phyloP scores from a whole-genome alignment of 1,284 basidiomycete species.

The Cryptococcus maquisensis region DNA sequence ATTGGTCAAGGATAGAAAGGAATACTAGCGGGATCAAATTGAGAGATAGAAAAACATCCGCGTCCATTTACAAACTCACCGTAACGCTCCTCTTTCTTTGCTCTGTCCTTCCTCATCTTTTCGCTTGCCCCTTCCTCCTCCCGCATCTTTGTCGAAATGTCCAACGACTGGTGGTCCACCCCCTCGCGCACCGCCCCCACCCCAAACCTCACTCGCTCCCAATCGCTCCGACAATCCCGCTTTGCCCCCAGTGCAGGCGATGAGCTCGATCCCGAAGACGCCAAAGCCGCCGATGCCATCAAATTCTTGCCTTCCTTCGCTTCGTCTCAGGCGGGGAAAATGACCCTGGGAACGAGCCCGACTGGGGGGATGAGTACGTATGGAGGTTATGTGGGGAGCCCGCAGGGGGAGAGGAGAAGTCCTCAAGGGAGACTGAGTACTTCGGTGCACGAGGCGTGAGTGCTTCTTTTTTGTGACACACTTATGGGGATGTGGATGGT shows the following conservation, averaged over 20 bases:
- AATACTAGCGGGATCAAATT: too few relatives aligned
- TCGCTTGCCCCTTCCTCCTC: not conserved
- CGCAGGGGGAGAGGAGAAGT: constrained; percentile 9
- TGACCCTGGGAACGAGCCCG: constrained; percentile 30
- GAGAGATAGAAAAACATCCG: too few relatives aligned
- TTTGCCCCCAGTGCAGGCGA: constrained; percentile 15
- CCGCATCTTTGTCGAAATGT: constrained; percentile 8
- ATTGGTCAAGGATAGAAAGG: too few relatives aligned
- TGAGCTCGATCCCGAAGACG: constrained; percentile 39
- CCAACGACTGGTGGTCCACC: constrained; percentile 19
- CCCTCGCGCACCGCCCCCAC: constrained; percentile 1
- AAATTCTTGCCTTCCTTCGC: constrained; percentile 43
- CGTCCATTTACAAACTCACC: too few relatives aligned
- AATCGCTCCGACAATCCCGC: not conserved
- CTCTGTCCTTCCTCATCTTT: too few relatives aligned
- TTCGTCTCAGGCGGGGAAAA: constrained; percentile 32
- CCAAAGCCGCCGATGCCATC: constrained; percentile 30
- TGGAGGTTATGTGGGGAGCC: constrained; percentile 8
- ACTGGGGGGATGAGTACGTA: not conserved
- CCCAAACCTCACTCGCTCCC: constrained; percentile 1
- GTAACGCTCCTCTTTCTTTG: too few relatives aligned
- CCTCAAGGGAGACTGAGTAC: not conserved
- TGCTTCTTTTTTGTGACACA: not conserved
- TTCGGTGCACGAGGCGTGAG: constrained; percentile 5
- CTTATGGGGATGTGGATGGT: too few relatives aligned